Evolutionary conservation across 225 moss, liverwort and hornwort genomes (phyloP), one percentile per base, ranked within the genome.

Genomic region (Lunularia cruciata): DNA sequence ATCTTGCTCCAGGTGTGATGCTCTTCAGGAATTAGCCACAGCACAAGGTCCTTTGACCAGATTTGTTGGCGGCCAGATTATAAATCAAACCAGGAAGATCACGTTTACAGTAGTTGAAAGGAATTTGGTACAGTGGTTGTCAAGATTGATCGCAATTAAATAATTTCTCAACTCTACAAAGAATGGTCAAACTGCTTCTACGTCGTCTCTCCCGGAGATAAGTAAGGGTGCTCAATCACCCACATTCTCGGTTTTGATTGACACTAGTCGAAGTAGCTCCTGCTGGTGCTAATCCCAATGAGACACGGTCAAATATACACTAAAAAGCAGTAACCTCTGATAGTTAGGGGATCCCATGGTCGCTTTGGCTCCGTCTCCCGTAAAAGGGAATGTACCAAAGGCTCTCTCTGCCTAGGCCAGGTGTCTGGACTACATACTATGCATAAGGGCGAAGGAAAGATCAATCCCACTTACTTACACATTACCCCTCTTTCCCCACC

Each of bases 401-500:
- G 34, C 52, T 72, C 70, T 55, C 35, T 54, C 66, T 39, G 34
- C 46, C 67, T 47, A 40, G 22, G 28, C 28, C 37, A 53, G 19
- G 55, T 60, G 30, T 60, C 67, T 67, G 65, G 46, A 45, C 39
- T 54, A 53, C 47, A 46, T 59, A 60, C 69, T 79, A 79, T 23
- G 65, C 57, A 57, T 74, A 58, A 68, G 18, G 39, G 43, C 34
- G 22, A 47, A 42, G 45, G 16, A 39, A 52, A 60, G 43, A 33
- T 22, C 64, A 22, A 6, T 23, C 6, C 73, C 49, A 43, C 16
- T 48, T 72, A 45, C 49, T 79, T 64, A 81, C 60, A 69, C 40
- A 61, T 77, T 71, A 71, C 71, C 74, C 70, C 88, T 85, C 84
- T 98, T 98, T 12, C 90, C 86, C 90, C 88, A 90, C 96, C 96